Base-by-base conservation (phyloP, 108 stramenopile species). In the Cyclostephanos tholiformis region DNA sequence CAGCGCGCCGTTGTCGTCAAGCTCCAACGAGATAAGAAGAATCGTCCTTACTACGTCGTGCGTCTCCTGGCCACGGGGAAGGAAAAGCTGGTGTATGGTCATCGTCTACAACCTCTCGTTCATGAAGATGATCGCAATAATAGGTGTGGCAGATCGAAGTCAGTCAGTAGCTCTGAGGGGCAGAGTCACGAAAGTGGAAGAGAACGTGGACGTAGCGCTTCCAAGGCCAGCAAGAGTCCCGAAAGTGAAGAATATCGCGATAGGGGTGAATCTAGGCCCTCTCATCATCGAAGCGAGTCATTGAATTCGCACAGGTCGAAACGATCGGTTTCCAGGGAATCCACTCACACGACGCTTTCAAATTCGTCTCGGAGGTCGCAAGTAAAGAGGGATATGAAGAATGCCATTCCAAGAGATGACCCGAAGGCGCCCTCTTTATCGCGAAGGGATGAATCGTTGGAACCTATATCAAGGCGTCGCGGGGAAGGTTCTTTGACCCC, bases 71-170 rank as follows among this genome's bases (percentile, higher is more conserved):
- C 61, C n/a, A 62, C 41, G 2, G 79, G 79, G 12, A 71, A 80
- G 41, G 79, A 80, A 55, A 80, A 80, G 39, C 71, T 69, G 62
- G 79, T 80, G 25, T 80, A 80, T 39, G 79, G 71, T 4, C 79
- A 80, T 65, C 79, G 79, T 56, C 79, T 80, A 10, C 62, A 67
- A 52, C 61, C 69, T 6, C 4, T 38, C 17, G 49, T 8, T 4
- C 17, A 23, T 32, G 11, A 67, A 36, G 52, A 53, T 27, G 30
- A 27, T 41, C 14, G 29, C 41, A 1, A 32, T 22, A 20, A 39
- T 12, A 3, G 41, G 16, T 25, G 27, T 0, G 49, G 11, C 20
- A 20, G 65, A 65, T 27, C 29, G 22, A 58, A 58, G 13, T 17
- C 36, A 14, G 13, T 12, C 14, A 26, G 12, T 35, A 32, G 17